These are phyloP conservation scores for Penicillium sp. DNA, from an alignment of 2,329 filamentous ascomycete genomes.

Conservation along the genomic window DNA sequence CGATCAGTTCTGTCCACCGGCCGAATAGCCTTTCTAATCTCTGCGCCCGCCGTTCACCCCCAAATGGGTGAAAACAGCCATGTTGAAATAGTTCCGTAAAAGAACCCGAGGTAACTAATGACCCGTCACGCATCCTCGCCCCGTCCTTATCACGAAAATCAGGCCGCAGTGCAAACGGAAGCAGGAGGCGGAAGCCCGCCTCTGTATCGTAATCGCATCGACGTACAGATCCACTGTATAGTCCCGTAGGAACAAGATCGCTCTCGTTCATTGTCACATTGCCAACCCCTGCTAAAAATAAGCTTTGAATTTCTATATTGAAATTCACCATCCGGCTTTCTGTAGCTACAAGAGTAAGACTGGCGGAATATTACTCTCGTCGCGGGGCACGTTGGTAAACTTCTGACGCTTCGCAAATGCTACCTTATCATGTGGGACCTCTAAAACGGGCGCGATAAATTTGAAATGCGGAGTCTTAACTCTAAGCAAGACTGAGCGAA, in stretches of 20 bases:
- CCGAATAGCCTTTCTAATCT: conserved; percentile 19
- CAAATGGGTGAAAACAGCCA: conserved; percentile 5
- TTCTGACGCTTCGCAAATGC: conserved; percentile 18
- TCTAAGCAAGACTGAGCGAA: conserved; percentile 16
- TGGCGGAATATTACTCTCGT: conserved; percentile 13
- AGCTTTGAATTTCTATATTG: not conserved
- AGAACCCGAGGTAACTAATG: conserved; percentile 6
- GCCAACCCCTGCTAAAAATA: too few species aligned
- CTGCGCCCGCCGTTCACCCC: conserved; percentile 8
- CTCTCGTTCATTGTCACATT: too few species aligned
- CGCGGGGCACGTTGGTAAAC: conserved; percentile 13
- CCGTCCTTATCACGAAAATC: conserved; percentile 14
- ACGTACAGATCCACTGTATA: too few species aligned
- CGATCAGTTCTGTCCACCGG: conserved; percentile 12
- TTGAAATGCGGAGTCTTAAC: conserved; percentile 17
- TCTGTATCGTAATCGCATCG: too few species aligned
- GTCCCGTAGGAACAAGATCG: too few species aligned
- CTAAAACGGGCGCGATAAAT: conserved; percentile 12
- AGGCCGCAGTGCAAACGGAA: conserved; percentile 8
- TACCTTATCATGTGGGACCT: conserved; percentile 12
- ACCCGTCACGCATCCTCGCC: conserved; percentile 25
- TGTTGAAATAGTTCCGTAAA: conserved; percentile 26
- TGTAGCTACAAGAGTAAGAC: conserved; percentile 27
- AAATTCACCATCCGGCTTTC: not conserved
- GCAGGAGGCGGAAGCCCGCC: conserved; percentile 27